Percentiles rank a stretch among this genome's conserved stretches.
phyloP scores from a whole-genome alignment of 2,329 filamentous ascomycete genomes.

The Colletotrichum sp. region DNA sequence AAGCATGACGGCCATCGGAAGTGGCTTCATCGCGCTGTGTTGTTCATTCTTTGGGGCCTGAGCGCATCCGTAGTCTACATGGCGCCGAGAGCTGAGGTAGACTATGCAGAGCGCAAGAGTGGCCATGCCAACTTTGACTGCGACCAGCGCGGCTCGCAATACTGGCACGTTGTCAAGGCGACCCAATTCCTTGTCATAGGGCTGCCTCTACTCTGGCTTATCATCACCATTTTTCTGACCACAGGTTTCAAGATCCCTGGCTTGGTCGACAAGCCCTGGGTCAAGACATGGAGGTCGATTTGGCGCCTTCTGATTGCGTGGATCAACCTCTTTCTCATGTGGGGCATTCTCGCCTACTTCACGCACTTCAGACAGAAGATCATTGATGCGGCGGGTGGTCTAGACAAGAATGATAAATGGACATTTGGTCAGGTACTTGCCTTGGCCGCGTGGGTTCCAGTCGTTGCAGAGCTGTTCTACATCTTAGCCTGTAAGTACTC shows the following conservation, averaged over 20 bases:
- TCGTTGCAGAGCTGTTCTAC: constrained; percentile 29
- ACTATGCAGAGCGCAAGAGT: constrained; percentile 6
- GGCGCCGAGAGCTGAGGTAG: constrained; percentile 5
- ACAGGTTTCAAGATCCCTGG: constrained; percentile 9
- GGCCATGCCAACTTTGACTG: constrained; percentile 13
- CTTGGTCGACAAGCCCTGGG: constrained; percentile 3
- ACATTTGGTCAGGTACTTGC: constrained; percentile 36
- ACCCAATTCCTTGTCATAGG: constrained; percentile 11
- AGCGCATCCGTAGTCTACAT: constrained; percentile 10
- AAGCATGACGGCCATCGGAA: constrained; percentile 18
- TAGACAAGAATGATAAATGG: constrained; percentile 29
- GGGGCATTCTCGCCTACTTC: constrained; percentile 32
- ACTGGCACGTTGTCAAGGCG: constrained; percentile 17
- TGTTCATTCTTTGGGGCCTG: constrained; percentile 10
- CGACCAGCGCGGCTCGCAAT: constrained; percentile 16
- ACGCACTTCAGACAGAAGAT: constrained; percentile 26
- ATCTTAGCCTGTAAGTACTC: constrained; percentile 30
- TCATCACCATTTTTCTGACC: constrained; percentile 1
- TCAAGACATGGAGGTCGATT: neutral
- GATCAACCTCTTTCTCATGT: constrained; percentile 27
- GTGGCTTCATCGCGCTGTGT: constrained; percentile 16
- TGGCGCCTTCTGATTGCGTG: constrained; percentile 16
- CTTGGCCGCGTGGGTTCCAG: constrained; percentile 32
- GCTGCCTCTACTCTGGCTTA: constrained; percentile 1
- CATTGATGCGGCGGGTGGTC: constrained; percentile 8